Conservation (phyloP, 495 filamentous ascomycete genomes). For the Trichodelitschia bisporula region DNA sequence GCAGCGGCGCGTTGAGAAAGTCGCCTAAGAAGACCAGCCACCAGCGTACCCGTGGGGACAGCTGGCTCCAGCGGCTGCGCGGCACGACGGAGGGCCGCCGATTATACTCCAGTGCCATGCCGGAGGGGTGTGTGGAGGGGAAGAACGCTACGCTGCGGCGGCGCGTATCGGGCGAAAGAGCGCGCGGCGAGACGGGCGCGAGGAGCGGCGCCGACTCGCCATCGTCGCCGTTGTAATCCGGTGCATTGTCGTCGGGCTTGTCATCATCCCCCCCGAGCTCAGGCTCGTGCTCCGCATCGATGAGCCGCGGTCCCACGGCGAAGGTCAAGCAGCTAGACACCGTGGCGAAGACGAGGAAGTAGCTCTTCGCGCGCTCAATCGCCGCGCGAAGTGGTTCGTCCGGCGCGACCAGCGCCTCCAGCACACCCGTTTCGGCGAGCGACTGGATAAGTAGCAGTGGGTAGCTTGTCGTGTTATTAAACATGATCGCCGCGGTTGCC, state of each 20-base stretch:
- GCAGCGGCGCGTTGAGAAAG: constrained; percentile 34
- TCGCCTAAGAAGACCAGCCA: constrained; percentile 22
- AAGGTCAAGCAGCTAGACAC: constrained; percentile 34
- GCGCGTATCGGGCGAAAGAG: constrained; percentile 2
- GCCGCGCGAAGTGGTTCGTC: constrained; percentile 22
- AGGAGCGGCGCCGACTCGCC: constrained; percentile 22
- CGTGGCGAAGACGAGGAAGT: constrained; percentile 35
- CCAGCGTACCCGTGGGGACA: constrained; percentile 13
- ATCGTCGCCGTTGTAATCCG: constrained; percentile 11
- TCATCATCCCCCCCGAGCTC: too few species aligned
- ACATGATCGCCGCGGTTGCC: constrained; percentile 36
- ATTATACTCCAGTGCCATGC: constrained; percentile 1
- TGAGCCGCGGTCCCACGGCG: constrained; percentile 30
- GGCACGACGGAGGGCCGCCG: constrained; percentile 4
- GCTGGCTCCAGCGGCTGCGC: constrained; percentile 12
- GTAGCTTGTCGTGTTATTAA: constrained; percentile 48
- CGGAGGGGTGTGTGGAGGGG: constrained; percentile 3
- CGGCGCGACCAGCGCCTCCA: constrained; percentile 23
- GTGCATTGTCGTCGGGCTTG: constrained; percentile 8
- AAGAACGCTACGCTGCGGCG: constrained; percentile 6
- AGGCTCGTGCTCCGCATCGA: constrained; percentile 20
- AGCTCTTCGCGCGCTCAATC: constrained; percentile 39
- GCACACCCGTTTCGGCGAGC: constrained; percentile 36
- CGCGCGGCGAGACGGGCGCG: constrained; percentile 8
- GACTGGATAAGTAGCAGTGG: constrained; percentile 38